A percentile compares a stretch with the other conserved stretches of the same genome.
These are phyloP conservation scores for Aspergillus asperescens DNA, from an alignment of 495 filamentous ascomycete species.

Conservation along the genomic window DNA sequence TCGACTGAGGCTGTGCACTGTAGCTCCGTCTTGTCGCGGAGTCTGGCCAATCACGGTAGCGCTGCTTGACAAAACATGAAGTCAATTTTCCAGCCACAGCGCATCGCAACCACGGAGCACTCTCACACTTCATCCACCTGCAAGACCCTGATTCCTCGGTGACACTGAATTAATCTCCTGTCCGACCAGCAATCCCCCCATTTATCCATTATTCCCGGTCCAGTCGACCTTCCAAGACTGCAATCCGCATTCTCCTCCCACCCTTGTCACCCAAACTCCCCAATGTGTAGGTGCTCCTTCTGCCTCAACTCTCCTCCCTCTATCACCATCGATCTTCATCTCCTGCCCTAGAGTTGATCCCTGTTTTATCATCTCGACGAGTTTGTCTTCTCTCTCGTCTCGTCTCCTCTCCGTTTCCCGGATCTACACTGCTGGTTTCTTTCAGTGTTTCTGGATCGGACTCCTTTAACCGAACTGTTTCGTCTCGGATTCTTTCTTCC, in stretches of 20 bases:
- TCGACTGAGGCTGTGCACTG: slow-evolving; percentile 1
- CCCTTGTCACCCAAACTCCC: no score
- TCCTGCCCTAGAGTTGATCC: neutral
- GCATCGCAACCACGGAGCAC: neutral
- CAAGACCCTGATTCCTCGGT: slow-evolving; percentile 3
- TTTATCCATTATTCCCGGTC: no score
- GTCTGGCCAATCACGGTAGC: neutral
- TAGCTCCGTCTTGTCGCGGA: neutral
- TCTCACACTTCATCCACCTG: neutral
- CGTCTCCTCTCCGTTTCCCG: neutral
- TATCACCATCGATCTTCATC: neutral
- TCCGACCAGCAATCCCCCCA: neutral
- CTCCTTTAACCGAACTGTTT: neutral
- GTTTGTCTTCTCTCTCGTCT: neutral
- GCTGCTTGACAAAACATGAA: neutral
- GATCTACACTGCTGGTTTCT: slow-evolving; percentile 12
- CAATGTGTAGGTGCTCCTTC: slow-evolving; percentile 5
- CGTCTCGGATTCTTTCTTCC: neutral
- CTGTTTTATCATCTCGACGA: slow-evolving; percentile 10
- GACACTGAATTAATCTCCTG: slow-evolving; percentile 1
- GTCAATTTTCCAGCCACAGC: slow-evolving; percentile 3
- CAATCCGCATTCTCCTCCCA: no score
- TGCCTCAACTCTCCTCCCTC: neutral
- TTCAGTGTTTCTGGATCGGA: slow-evolving; percentile 6
- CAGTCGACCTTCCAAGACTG: no score